Percentiles rank a stretch among this genome's conserved stretches.
Evolutionary conservation across 371 early-diverging fungal species (phyloP).

Genomic region (Gilbertella persicaria): DNA sequence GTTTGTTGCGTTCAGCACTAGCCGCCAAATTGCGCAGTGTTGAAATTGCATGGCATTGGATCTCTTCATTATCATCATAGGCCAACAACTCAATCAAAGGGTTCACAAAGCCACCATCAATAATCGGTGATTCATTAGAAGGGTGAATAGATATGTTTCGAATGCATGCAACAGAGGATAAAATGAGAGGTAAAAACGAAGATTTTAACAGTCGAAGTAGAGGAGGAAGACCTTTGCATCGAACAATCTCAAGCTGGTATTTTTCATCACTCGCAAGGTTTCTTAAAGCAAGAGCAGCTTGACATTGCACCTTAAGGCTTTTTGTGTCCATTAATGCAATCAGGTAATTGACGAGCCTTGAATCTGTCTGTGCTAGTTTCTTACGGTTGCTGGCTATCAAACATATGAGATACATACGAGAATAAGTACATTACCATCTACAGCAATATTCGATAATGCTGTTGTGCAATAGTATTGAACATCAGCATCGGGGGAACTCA

Average conservation of each 20-base stretch:
- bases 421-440: conserved; percentile 61
- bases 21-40: conserved; percentile 88
- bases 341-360: conserved; percentile 74
- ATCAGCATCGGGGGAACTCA: conserved; percentile 82
- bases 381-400: conserved; percentile 62
- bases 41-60: conserved; percentile 86
- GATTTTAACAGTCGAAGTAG: conserved; percentile 78
- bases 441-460: conserved; percentile 90
- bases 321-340: conserved; percentile 81
- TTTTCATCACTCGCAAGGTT: conserved; percentile 91
- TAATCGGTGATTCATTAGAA: conserved; percentile 83
- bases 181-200: conserved; percentile 74
- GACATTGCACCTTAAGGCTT: conserved; percentile 85
- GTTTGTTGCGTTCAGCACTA: conserved; percentile 79
- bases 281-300: conserved; percentile 87
- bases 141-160: conserved; percentile 93
- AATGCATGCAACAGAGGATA: conserved; percentile 92
- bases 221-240: conserved; percentile 75
- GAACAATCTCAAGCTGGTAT: conserved; percentile 86
- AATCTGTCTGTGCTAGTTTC: conserved; percentile 76
- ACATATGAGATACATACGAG: neutral
- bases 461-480: conserved; percentile 92
- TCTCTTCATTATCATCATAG: conserved; percentile 78
- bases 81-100: conserved; percentile 74
- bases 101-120: conserved; percentile 80